Conservation (phyloP, 768 basidiomycete genomes). For the Tylopilus rubrobrunneus region DNA sequence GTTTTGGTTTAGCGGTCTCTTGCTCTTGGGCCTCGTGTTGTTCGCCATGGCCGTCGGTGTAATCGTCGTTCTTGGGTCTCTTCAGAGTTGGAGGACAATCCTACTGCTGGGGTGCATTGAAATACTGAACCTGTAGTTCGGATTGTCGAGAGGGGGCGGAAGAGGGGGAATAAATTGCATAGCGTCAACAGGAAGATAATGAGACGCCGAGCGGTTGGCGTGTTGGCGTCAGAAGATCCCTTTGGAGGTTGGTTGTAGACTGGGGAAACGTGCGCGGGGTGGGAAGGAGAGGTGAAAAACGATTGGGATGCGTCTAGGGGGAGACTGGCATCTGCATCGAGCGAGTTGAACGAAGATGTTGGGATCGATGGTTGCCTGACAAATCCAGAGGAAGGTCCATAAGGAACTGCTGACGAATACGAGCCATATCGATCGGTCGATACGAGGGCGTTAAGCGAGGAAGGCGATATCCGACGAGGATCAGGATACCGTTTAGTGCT, state of each 20-base stretch:
- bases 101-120: slow-evolving; percentile 4
- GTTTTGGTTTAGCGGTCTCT: slow-evolving; percentile 19
- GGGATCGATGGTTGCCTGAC: slow-evolving; percentile 6
- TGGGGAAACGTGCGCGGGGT: slow-evolving; percentile 6
- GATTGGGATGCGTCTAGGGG: slow-evolving; percentile 15
- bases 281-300: slow-evolving; percentile 10
- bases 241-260: slow-evolving; percentile 12
- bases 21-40: slow-evolving; percentile 21
- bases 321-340: slow-evolving; percentile 4
- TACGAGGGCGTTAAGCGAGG: background rate
- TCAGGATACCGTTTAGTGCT: background rate
- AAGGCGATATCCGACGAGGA: background rate
- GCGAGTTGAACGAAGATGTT: slow-evolving; percentile 10
- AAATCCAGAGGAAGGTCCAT: slow-evolving; percentile 12
- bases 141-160: slow-evolving; percentile 27
- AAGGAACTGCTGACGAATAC: slow-evolving; percentile 14
- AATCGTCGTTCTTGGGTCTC: slow-evolving; percentile 22
- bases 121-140: slow-evolving; percentile 27
- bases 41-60: slow-evolving; percentile 14
- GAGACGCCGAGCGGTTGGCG: slow-evolving; percentile 5
- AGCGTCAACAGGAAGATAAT: slow-evolving; percentile 20
- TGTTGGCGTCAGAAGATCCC: too few relatives aligned
- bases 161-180: slow-evolving; percentile 32
- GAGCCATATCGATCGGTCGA: slow-evolving; percentile 7
- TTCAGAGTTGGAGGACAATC: slow-evolving; percentile 12